Base-by-base conservation (phyloP, 2,329 filamentous ascomycete species). In the Coleophoma eucalyptorum region DNA sequence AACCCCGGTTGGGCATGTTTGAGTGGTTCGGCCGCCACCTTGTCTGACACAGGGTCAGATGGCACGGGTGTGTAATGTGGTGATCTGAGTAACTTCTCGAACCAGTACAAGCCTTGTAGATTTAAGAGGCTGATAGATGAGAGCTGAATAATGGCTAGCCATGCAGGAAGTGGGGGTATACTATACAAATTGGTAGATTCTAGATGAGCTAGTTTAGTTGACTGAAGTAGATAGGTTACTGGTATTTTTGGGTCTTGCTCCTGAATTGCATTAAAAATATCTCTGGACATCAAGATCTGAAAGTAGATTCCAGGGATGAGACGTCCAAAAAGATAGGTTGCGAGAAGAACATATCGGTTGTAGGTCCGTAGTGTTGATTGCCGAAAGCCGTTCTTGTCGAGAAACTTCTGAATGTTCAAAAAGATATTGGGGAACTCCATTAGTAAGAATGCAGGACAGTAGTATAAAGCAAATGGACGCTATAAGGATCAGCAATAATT, bases 371-470 rank as follows among this genome's bases (percentile, higher is more conserved):
- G 15, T 18, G 20, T 34, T 8, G 47, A 41, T 20, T 34, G 21
- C 11, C 37, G 20, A 13, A 34, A 8, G 7, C 48, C 48, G 19
- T 21, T 20, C 13, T 40, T 43, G 16, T 53, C 48, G 5, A 53
- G 37, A 5, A 48, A 44, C 19, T 48, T 48, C 26, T 53, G 44
- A 11, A 50, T 42, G 26, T 46, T 50, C 32, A 53, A n/a, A 31
- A 53, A 53, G 8, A 53, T 46, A 11, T 53, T 53, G 19, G 51
- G 51, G 11, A 48, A 19, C 20, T 53, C 51, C 51, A 45, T 48
- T 31, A 50, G 42, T 12, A 50, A 37, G 16, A 50, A 50, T 10
- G 41, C 21, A 31, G 47, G 47, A n/a, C 42, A 37, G 45, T 53
- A 53, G 26, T 48, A 44, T 13, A 53, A 6, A 11, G 37, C 40